Evolutionary conservation across 345 rosid species (phyloP).

Genomic region (Gossypium anomalum): DNA sequence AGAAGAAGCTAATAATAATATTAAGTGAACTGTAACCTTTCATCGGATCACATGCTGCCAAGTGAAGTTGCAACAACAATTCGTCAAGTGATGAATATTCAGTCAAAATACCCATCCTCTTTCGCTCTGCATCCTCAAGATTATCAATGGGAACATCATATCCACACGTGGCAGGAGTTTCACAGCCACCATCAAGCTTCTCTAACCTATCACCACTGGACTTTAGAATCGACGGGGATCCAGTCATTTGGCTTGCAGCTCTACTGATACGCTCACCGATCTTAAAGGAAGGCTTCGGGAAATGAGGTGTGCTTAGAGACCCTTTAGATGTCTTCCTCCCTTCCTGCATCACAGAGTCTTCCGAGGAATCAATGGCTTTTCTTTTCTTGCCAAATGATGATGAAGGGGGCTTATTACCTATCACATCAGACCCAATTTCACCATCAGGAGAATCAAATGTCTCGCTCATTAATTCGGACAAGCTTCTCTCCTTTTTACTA

Average conservation of each 20-base stretch:
- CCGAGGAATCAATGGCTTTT: conserved; percentile 46
- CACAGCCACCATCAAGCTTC: conserved; percentile 30
- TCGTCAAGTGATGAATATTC: conserved; percentile 60
- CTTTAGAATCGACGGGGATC: conserved; percentile 60
- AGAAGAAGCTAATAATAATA: conserved; percentile 55
- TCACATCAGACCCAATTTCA: conserved; percentile 43
- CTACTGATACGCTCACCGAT: conserved; percentile 89
- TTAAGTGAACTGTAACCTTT: conserved; percentile 42
- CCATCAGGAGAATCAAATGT: conserved; percentile 42
- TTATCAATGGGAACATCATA: conserved; percentile 29
- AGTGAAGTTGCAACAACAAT: conserved; percentile 58
- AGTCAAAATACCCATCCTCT: conserved; percentile 21
- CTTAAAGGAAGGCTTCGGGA: conserved; percentile 73
- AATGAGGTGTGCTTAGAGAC: conserved; percentile 24
- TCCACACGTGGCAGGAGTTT: conserved; percentile 34
- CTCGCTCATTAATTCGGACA: conserved; percentile 47
- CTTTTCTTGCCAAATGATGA: conserved; percentile 49
- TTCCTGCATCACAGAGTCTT: conserved; percentile 39
- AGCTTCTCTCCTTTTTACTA: conserved; percentile 48
- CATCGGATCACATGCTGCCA: conserved; percentile 62
- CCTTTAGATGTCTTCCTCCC: conserved; percentile 67
- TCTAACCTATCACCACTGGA: conserved; percentile 34
- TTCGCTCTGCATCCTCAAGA: conserved; percentile 37
- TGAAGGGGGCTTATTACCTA: conserved; percentile 30
- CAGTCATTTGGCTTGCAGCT: conserved; percentile 91